Conservation (phyloP, 2,329 filamentous ascomycete species). For the Xylariomycetidae sp. region DNA sequence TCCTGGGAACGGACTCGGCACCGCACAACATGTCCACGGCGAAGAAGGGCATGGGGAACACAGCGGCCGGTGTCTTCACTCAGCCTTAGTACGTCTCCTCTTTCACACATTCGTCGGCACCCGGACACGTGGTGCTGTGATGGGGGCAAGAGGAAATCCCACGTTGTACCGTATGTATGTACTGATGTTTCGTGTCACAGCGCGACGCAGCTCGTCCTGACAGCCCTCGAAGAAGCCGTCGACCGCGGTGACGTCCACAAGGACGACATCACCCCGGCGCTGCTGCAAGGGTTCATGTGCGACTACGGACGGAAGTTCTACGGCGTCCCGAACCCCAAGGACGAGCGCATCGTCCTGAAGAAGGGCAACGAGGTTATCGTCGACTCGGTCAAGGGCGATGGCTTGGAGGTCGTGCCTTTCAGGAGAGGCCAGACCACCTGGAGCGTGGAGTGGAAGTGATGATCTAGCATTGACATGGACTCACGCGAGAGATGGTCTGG, state of each 20-base stretch:
- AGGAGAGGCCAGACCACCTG: slow-evolving; percentile 55
- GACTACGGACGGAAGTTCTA: slow-evolving; percentile 23
- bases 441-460: slow-evolving; percentile 42
- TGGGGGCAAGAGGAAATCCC: no score
- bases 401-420: slow-evolving; percentile 61
- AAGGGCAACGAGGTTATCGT: slow-evolving; percentile 39
- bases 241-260: slow-evolving; percentile 20
- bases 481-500: no score
- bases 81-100: slow-evolving; percentile 50
- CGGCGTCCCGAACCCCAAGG: slow-evolving; percentile 6
- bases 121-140: no score
- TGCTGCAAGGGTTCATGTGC: slow-evolving; percentile 24
- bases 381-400: slow-evolving; percentile 47
- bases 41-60: slow-evolving; percentile 51
- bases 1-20: slow-evolving; percentile 68
- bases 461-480: no score
- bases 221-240: slow-evolving; percentile 44
- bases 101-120: no score
- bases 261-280: slow-evolving; percentile 23
- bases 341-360: slow-evolving; percentile 6
- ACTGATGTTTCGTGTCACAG: no score
- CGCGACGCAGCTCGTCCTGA: slow-evolving; percentile 49
- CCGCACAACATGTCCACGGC: slow-evolving; percentile 52
- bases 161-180: no score
- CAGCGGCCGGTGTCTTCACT: slow-evolving; percentile 71